phyloP scores from a whole-genome alignment of 208 protist species.

The Acanthamoeba healyi region DNA sequence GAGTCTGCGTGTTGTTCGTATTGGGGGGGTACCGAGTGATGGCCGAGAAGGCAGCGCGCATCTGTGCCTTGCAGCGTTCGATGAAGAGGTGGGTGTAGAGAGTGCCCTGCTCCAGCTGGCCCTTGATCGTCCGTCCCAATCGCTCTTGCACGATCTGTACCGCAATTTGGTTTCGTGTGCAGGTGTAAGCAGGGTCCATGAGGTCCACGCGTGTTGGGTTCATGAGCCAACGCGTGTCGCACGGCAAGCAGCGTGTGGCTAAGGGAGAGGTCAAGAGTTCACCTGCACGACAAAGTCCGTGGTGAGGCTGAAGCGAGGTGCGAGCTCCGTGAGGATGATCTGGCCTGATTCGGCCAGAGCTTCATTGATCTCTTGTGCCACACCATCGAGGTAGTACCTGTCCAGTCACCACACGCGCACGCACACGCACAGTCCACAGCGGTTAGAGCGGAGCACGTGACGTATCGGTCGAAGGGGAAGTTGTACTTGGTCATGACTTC shows the following conservation, averaged over 20 bases:
- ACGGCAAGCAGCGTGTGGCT: too few species aligned
- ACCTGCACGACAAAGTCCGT: conserved; percentile 80
- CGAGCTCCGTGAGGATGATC: conserved; percentile 80
- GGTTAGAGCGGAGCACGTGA: not conserved
- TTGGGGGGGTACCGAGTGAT: conserved; percentile 76
- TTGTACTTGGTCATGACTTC: conserved; percentile 82
- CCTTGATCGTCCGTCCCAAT: conserved; percentile 77
- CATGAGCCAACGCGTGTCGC: too few species aligned
- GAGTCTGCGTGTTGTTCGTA: too few species aligned
- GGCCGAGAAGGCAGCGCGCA: conserved; percentile 83
- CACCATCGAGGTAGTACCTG: conserved; percentile 81
- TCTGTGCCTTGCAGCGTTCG: conserved; percentile 79
- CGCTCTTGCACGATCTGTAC: conserved; percentile 70
- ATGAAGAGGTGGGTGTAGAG: conserved; percentile 84
- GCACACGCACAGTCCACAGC: too few species aligned
- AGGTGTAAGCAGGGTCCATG: too few species aligned
- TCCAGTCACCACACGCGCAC: too few species aligned
- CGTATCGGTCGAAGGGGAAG: not conserved
- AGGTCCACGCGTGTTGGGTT: too few species aligned
- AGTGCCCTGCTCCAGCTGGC: conserved; percentile 71
- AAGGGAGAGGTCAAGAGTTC: too few species aligned
- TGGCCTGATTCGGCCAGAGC: conserved; percentile 78
- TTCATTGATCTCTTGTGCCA: conserved; percentile 85
- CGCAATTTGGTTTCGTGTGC: too few species aligned
- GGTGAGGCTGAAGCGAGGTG: conserved; percentile 75